Conservation (phyloP, 2,329 filamentous ascomycete genomes). For the Xylaria sp. region DNA sequence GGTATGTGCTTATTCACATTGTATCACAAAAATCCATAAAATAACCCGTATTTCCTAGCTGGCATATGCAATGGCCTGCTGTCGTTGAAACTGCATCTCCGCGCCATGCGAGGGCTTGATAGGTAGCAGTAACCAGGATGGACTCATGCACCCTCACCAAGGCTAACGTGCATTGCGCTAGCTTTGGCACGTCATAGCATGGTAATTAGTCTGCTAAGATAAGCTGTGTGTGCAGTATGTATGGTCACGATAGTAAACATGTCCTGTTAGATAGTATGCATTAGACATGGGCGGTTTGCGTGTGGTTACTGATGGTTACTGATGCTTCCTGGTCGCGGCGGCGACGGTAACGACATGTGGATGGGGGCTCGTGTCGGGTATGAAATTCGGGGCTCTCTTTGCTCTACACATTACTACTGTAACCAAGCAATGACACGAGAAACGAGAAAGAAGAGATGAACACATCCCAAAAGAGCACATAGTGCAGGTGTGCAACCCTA, state of each 20-base stretch:
- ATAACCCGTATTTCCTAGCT: background rate
- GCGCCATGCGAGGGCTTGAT: conserved; percentile 1
- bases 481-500: conserved; percentile 18
- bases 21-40: background rate
- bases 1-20: background rate
- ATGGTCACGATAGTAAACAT: conserved; percentile 1
- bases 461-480: conserved; percentile 18
- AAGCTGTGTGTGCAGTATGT: background rate
- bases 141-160: conserved; percentile 8
- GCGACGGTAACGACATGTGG: background rate
- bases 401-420: background rate
- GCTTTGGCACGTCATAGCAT: conserved; percentile 5
- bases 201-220: conserved; percentile 1
- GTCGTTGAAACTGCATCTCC: conserved; percentile 18
- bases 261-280: background rate
- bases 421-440: background rate
- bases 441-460: background rate
- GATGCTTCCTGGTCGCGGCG: background rate
- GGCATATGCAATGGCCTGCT: background rate
- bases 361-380: conserved; percentile 16
- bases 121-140: background rate
- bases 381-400: conserved; percentile 1
- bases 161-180: conserved; percentile 18
- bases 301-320: background rate
- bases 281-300: background rate